Conservation (phyloP, 345 rosid genomes). For the Aquilaria sinensis region DNA sequence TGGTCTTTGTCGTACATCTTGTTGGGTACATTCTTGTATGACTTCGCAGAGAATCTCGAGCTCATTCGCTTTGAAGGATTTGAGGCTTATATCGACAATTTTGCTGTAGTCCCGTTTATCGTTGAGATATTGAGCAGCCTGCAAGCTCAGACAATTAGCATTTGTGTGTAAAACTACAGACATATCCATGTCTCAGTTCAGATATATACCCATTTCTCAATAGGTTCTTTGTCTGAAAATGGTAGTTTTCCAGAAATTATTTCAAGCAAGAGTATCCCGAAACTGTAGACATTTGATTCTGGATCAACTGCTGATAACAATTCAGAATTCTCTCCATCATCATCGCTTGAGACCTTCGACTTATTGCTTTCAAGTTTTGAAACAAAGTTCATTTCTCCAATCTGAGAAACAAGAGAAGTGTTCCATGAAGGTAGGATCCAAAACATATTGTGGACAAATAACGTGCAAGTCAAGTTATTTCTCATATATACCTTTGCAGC, state of each 20-base stretch:
- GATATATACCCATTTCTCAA: conserved; percentile 70
- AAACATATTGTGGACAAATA: neutral
- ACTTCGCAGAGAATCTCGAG: conserved; percentile 61
- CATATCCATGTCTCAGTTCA: neutral
- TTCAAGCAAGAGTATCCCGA: conserved; percentile 78
- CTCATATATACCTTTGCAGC: conserved; percentile 69
- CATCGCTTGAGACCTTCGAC: conserved; percentile 30
- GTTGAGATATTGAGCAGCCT: conserved; percentile 65
- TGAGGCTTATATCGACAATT: conserved; percentile 65
- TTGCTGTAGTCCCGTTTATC: conserved; percentile 33
- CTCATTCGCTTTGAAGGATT: conserved; percentile 61
- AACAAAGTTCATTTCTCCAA: conserved; percentile 45
- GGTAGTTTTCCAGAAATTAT: conserved; percentile 78
- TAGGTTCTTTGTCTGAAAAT: conserved; percentile 52
- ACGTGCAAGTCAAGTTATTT: too few species aligned
- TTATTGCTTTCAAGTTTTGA: conserved; percentile 17
- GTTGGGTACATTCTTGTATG: conserved; percentile 45
- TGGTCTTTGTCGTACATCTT: conserved; percentile 56
- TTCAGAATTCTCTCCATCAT: conserved; percentile 33
- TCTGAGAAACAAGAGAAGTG: conserved; percentile 25
- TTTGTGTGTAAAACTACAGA: too few species aligned
- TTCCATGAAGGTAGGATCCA: neutral
- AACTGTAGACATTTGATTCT: conserved; percentile 61
- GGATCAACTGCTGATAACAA: conserved; percentile 42
- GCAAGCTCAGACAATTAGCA: conserved; percentile 18